These are phyloP conservation scores for Aspergillus pseudoglaucus DNA, from an alignment of 2,329 filamentous ascomycete genomes.

Conservation along the genomic window DNA sequence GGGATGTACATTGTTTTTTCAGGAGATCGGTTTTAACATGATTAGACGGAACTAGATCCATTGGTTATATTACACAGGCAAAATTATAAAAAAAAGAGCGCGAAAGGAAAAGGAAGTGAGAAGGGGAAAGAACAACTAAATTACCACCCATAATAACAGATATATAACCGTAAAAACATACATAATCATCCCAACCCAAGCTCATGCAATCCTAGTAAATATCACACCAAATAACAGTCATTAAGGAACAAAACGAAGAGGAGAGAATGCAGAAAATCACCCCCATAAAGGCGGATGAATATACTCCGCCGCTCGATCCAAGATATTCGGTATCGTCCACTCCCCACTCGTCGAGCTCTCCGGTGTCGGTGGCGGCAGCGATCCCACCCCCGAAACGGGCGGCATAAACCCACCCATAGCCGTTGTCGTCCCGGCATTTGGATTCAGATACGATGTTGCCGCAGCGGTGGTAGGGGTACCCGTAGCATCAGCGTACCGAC, in stretches of 20 bases:
- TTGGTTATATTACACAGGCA: too few relatives aligned
- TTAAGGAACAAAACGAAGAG: background rate
- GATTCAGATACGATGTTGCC: constrained; percentile 15
- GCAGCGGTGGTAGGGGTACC: constrained; percentile 11
- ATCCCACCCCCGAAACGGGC: constrained; percentile 16
- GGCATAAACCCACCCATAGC: background rate
- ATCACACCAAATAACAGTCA: background rate
- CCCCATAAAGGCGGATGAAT: constrained; percentile 43
- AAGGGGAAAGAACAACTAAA: background rate
- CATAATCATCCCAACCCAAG: background rate
- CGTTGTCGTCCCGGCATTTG: constrained; percentile 8
- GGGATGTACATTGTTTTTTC: too few relatives aligned
- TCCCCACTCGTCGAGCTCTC: constrained; percentile 43
- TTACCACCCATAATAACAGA: background rate
- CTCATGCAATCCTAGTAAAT: constrained; percentile 1
- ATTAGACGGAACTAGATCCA: too few relatives aligned
- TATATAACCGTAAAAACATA: background rate
- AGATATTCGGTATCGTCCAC: constrained; percentile 40
- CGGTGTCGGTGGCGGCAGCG: constrained; percentile 40
- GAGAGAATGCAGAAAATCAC: constrained; percentile 7
- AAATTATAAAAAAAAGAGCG: background rate
- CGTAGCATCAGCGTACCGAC: background rate
- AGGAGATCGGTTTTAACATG: too few relatives aligned
- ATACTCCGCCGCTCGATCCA: constrained; percentile 43
- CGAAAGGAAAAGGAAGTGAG: background rate